phyloP scores from a whole-genome alignment of 352 stramenopile species.

The Pythium guiyangense region DNA sequence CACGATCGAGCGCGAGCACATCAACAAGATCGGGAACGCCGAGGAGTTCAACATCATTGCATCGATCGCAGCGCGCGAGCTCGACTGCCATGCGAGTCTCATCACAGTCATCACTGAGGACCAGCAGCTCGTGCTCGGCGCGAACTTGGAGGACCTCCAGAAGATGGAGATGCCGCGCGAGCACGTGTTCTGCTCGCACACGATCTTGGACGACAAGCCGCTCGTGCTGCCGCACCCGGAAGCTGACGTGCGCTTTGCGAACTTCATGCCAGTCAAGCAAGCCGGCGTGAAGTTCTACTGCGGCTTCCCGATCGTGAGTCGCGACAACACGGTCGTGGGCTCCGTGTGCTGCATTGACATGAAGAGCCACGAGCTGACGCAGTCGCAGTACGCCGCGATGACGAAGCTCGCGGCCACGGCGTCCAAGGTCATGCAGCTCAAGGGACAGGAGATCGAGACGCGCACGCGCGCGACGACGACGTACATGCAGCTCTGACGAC shows the following conservation, averaged over 20 bases:
- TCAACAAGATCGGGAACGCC: constrained; percentile 41
- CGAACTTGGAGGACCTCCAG: constrained; percentile 22
- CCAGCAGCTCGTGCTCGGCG: constrained; percentile 44
- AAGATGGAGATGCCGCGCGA: constrained; percentile 15
- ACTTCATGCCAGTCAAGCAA: constrained; percentile 28
- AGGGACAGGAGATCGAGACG: constrained; percentile 10
- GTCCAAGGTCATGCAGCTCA: constrained; percentile 38
- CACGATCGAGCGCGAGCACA: constrained; percentile 35
- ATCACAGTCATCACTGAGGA: constrained; percentile 59
- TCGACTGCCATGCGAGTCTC: constrained; percentile 48
- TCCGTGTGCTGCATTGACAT: constrained; percentile 58
- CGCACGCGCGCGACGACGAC: not conserved
- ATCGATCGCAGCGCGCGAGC: constrained; percentile 47
- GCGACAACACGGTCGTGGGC: constrained; percentile 49
- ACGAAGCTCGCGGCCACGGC: constrained; percentile 47
- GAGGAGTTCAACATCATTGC: constrained; percentile 77
- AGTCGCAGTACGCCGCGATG: constrained; percentile 55
- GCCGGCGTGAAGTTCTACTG: constrained; percentile 69
- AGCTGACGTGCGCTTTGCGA: constrained; percentile 66
- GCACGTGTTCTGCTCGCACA: constrained; percentile 50
- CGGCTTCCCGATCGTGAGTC: constrained; percentile 54
- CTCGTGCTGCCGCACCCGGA: constrained; percentile 56
- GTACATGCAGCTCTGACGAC: constrained; percentile 3
- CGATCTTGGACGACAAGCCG: constrained; percentile 53
- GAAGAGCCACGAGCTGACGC: constrained; percentile 43